These are phyloP conservation scores for Populus ilicifolia DNA, from an alignment of 345 rosid species.

Conservation along the genomic window DNA sequence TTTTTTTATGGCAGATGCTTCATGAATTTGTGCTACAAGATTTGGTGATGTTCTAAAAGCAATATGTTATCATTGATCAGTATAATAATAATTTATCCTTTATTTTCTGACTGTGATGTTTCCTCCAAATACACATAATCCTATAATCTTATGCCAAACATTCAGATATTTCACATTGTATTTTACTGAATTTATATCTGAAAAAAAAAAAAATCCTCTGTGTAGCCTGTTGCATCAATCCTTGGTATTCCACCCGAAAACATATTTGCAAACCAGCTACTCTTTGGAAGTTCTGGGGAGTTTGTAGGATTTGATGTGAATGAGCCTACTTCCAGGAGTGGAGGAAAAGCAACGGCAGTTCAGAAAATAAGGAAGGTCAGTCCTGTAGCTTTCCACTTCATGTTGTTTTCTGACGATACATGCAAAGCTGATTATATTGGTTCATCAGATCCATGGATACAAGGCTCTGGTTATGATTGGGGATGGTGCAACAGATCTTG, in stretches of 20 bases:
- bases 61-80: background rate
- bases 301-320: conserved; percentile 72
- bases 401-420: conserved; percentile 5
- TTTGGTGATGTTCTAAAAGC: background rate
- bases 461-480: conserved; percentile 87
- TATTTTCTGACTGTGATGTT: background rate
- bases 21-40: background rate
- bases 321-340: conserved; percentile 93
- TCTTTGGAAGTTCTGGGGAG: conserved; percentile 70
- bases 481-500: conserved; percentile 97
- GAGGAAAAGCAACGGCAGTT: conserved; percentile 93
- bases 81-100: background rate
- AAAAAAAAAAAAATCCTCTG: background rate
- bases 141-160: background rate
- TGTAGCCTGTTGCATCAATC: conserved; percentile 86
- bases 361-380: conserved; percentile 75
- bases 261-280: conserved; percentile 81
- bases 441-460: conserved; percentile 58
- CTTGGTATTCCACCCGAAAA: conserved; percentile 76
- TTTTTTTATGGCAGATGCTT: background rate
- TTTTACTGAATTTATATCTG: background rate
- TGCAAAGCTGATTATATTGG: conserved; percentile 17
- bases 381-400: background rate
- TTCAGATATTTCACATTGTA: background rate
- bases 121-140: background rate